Evolutionary conservation across 257 asterid species (phyloP).

Genomic region (Fraxinus excelsior): DNA sequence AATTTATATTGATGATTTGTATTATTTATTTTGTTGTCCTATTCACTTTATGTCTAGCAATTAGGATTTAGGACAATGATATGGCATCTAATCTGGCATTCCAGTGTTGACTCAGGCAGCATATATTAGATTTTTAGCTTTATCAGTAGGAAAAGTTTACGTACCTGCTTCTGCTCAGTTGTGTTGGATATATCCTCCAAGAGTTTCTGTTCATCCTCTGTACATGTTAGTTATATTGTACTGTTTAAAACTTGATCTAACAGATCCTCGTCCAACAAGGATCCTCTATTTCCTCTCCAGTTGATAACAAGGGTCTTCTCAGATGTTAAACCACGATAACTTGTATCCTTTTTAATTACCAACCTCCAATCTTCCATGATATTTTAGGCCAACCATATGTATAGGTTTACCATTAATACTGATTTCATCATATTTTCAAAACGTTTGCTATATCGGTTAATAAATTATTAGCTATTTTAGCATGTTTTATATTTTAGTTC

Average conservation of each 20-base stretch:
- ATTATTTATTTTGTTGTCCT: conserved; percentile 4
- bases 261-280: neutral
- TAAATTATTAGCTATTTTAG: neutral
- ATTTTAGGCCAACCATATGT: neutral
- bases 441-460: neutral
- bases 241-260: neutral
- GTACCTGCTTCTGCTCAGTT: too few species aligned
- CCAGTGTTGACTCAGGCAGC: neutral
- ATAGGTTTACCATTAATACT: neutral
- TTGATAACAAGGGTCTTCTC: neutral
- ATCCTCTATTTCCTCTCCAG: neutral
- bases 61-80: neutral
- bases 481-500: too few species aligned
- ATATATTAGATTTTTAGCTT: neutral
- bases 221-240: conserved; percentile 6
- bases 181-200: conserved; percentile 4
- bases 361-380: neutral
- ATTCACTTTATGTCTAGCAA: neutral
- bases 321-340: neutral
- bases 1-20: neutral
- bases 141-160: neutral
- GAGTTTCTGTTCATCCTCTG: neutral
- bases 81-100: neutral
- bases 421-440: neutral
- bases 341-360: neutral